Base-by-base conservation (phyloP, 202 grass and related monocot species). In the Bolboschoenoplectus hybrid region DNA sequence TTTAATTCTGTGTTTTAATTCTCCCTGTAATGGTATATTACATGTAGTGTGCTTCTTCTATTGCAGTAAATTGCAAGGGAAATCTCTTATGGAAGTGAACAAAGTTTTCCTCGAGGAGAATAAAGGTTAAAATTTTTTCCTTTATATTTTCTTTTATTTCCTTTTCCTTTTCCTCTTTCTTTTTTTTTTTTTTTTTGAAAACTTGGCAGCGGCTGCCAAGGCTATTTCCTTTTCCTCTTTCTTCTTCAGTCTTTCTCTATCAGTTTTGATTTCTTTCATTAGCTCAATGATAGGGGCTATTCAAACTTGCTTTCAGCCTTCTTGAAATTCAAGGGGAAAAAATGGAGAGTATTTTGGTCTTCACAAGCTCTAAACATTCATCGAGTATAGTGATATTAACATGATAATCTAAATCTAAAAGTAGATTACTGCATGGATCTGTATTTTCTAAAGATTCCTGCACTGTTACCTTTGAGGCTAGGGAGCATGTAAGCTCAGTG, bases 31-130 rank as follows among this genome's bases (percentile, higher is more conserved):
- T 71, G 17, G 65, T 62, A n/a, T 26, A 44, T 64, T 44, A 66
- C 16, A 64, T 77, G 76, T 32, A 63, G 61, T 12, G 45, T 32
- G 2, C 43, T 32, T 52, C 49, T 88, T 62, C 68, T 63, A 57
- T 86, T 91, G 84, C 94, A 99, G 97, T 88, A 89, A 94, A 56
- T 89, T 99, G 80, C 89, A 94, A 87, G 94, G 89, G 74, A 94
- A 90, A 73, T 93, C 97, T 82, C 94, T 99, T 72, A 80, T 99
- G 74, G 94, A 97, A 86, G 94, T 93, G 81, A 99, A 97, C 74
- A 78, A 83, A 82, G 85, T 78, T 74, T 97, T 97, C 87, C 89
- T 99, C 36, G 92, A 94, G 88, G 94, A 87, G 65, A 92, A 99
- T 73, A 94, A 88, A 84, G 93, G 97, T 99, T 90, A 26, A 35